Percentiles rank a stretch among this genome's conserved stretches.
phyloP scores from a whole-genome alignment of 164 flowering plant species.

The Vitis labrusca region DNA sequence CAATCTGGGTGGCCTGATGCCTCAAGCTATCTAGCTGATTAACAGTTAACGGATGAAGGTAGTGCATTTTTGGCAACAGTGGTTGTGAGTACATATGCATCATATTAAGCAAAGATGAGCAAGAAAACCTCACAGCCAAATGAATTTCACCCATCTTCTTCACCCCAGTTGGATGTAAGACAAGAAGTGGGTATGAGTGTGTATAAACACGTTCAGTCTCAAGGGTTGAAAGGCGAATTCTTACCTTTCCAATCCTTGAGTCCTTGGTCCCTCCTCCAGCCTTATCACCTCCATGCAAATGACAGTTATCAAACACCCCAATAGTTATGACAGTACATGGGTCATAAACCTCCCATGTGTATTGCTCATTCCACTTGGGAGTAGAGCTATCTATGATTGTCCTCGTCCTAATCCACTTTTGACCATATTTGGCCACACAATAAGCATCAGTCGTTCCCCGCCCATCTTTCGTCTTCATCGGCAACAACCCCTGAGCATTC shows the following conservation, averaged over 20 bases:
- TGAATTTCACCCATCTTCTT: conserved; percentile 56
- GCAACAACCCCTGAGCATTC: conserved; percentile 51
- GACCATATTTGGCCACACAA: conserved; percentile 63
- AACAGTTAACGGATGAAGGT: conserved; percentile 39
- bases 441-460: conserved; percentile 62
- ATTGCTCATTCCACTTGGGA: conserved; percentile 67
- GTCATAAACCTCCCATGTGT: conserved; percentile 62
- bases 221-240: conserved; percentile 47
- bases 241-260: conserved; percentile 43
- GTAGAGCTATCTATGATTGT: conserved; percentile 46
- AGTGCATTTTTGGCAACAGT: conserved; percentile 47
- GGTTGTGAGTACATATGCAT: conserved; percentile 52
- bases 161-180: conserved; percentile 40
- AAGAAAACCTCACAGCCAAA: conserved; percentile 45
- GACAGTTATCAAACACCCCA: conserved; percentile 58
- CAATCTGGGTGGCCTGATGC: conserved; percentile 48
- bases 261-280: conserved; percentile 30
- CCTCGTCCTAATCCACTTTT: conserved; percentile 58
- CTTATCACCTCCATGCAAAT: conserved; percentile 41
- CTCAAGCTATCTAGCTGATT: conserved; percentile 46
- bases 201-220: conserved; percentile 46
- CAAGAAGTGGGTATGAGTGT: conserved; percentile 44
- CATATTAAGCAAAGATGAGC: conserved; percentile 46
- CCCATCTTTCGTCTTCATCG: conserved; percentile 65
- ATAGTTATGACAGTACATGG: conserved; percentile 61